Conservation (phyloP, 2,329 filamentous ascomycete genomes). For the Phialophora macrospora region DNA sequence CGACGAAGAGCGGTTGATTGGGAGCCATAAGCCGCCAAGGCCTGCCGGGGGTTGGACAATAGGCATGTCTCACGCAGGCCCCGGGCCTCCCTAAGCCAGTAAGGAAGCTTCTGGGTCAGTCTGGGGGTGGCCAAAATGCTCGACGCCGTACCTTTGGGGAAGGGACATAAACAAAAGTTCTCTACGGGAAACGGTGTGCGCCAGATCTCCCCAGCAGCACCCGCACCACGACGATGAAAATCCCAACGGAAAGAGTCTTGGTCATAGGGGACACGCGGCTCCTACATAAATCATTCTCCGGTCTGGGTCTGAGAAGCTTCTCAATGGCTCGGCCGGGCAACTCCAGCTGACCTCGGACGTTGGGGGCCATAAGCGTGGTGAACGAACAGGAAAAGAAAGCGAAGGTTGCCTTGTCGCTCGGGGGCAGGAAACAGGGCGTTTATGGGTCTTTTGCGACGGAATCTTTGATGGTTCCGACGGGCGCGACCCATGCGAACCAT, state of each 20-base stretch:
- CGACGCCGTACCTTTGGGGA: not conserved
- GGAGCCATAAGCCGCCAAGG: conserved; percentile 1
- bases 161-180: conserved; percentile 4
- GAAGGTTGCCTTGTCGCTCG: not conserved
- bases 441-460: not conserved
- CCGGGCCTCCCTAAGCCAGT: not conserved
- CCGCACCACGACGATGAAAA: not conserved
- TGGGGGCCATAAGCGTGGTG: conserved; percentile 4
- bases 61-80: not conserved
- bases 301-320: not conserved
- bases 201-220: not conserved
- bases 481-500: conserved; percentile 11
- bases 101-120: not conserved
- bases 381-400: conserved; percentile 2
- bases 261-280: not conserved
- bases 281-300: not conserved
- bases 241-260: not conserved
- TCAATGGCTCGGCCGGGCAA: not conserved
- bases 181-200: not conserved
- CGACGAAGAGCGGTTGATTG: not conserved
- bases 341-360: not conserved
- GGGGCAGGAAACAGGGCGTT: too few species aligned
- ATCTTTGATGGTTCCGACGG: not conserved
- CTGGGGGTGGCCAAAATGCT: not conserved
- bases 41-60: not conserved